Percentiles rank a stretch among this genome's conserved stretches.
Conservation (phyloP, 225 moss, liverwort and hornwort genomes). For the Pseudisothecium myosuroides region DNA sequence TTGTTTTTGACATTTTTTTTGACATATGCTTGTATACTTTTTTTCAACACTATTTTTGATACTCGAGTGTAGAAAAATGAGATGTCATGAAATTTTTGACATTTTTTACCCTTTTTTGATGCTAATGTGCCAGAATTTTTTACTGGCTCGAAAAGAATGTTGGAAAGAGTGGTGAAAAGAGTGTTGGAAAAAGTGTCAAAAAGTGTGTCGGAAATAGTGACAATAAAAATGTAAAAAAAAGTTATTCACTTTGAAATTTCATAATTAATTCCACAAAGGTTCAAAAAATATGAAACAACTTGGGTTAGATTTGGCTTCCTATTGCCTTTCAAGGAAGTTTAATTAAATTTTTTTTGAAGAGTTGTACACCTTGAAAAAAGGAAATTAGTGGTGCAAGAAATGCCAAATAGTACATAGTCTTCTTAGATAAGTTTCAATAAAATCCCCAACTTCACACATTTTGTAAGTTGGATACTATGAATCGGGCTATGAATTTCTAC, state of each 20-base stretch:
- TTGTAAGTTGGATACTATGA: too few species aligned
- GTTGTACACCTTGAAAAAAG: accelerated
- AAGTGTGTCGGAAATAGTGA: not conserved
- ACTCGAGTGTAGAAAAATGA: not conserved
- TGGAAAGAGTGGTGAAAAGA: too few species aligned
- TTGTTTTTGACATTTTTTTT: too few species aligned
- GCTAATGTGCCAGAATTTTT: too few species aligned
- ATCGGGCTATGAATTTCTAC: not conserved
- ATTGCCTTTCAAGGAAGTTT: too few species aligned
- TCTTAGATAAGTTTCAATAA: not conserved
- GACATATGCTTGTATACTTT: too few species aligned
- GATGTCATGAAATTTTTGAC: not conserved
- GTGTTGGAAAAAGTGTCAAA: too few species aligned
- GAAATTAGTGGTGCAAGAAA: accelerated
- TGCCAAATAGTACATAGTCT: not conserved
- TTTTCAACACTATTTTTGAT: not conserved
- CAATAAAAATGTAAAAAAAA: not conserved
- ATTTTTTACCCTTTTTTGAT: not conserved
- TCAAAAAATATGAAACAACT: not conserved
- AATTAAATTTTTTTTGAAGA: too few species aligned
- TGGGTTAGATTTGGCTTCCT: accelerated
- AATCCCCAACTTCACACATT: accelerated
- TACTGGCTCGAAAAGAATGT: too few species aligned
- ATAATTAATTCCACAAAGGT: not conserved
- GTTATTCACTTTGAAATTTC: not conserved